Evolutionary conservation across 495 filamentous ascomycete species (phyloP), one percentile per base, ranked within the genome.

Genomic region (Aspergillus baeticus): DNA sequence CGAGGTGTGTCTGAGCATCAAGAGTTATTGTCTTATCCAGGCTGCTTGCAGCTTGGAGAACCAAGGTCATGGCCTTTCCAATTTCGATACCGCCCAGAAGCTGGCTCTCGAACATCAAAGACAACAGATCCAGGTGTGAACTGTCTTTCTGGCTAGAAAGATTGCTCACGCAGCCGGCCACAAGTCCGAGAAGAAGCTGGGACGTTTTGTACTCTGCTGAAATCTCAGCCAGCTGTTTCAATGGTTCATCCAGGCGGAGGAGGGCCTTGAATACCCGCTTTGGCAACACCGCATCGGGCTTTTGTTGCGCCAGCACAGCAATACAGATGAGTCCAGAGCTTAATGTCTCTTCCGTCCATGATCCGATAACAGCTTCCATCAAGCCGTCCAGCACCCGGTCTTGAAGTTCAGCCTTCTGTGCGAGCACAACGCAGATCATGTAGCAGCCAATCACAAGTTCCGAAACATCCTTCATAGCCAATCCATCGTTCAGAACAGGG

Each of bases 361-460:
- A 87, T 20, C 71, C 73, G 10, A 87, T 86, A 18, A 97, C 79
- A 42, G 89, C 88, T 60, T 92, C 87, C 92, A 98, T 96, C 59
- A 98, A 75, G 5, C 84, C 84, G 52, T 85, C 77, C 22, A 97
- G 70, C 4, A 91, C 81, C 45, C 81, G 81, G 59, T 96, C 90
- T 22, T 87, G 81, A 14, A 97, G 78, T 20, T 77, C 75, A 8
- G 85, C 83, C 67, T 96, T 98, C 18, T 90, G 85, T 8, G 86
- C 91, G 49, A 98, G 75, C 50, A 97, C 82, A 0, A 89, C 85
- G 21, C 90, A 78, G 22, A 97, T 82, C 90, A 96, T 96, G 65
- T 96, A 97, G 63, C 86, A 91, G 18, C 87, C 91, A 58, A 93
- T 80, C 45, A 90, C 84, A 37, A 96, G 74, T 51, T 93, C 88